These are phyloP conservation scores for Rhodotorula sp. DNA, from an alignment of 1,284 basidiomycete genomes.

Conservation along the genomic window DNA sequence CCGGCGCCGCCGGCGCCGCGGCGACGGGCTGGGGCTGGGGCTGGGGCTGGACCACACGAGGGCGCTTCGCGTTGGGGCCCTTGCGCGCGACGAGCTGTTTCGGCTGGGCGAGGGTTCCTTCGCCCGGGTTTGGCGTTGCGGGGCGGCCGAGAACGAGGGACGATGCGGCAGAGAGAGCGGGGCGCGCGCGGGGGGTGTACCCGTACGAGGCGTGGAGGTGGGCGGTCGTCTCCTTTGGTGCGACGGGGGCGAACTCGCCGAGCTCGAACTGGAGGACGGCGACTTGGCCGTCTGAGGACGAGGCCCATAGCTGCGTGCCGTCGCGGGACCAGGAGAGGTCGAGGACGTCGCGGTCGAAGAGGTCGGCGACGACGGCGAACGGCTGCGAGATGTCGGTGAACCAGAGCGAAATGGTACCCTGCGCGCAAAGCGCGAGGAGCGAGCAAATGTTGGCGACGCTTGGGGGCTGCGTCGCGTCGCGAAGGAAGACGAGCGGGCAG, in stretches of 20 bases:
- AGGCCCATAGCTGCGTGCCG: conserved; percentile 87
- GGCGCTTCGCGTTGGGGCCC: conserved; percentile 40
- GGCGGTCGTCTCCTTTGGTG: conserved; percentile 70
- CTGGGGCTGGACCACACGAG: conserved; percentile 19
- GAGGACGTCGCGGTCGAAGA: conserved; percentile 92
- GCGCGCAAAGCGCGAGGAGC: conserved; percentile 84
- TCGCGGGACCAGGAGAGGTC: conserved; percentile 95
- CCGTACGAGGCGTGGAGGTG: conserved; percentile 60
- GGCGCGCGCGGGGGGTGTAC: conserved; percentile 13
- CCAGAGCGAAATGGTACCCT: conserved; percentile 75
- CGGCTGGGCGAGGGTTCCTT: conserved; percentile 37
- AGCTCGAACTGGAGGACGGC: conserved; percentile 80
- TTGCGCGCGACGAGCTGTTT: conserved; percentile 50
- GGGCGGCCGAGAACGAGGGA: neutral
- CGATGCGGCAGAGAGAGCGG: conserved; percentile 11
- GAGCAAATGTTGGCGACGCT: conserved; percentile 75
- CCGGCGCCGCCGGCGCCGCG: neutral
- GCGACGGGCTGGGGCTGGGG: neutral
- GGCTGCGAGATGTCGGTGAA: conserved; percentile 87
- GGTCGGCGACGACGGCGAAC: conserved; percentile 85
- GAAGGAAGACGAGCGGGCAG: conserved; percentile 87
- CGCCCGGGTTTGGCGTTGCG: neutral
- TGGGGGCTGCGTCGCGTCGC: conserved; percentile 64
- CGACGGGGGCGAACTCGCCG: conserved; percentile 79
- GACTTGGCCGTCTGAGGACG: conserved; percentile 92